A percentile compares a stretch with the other conserved stretches of the same genome.
Evolutionary conservation across 2,329 filamentous ascomycete genomes (phyloP).

Genomic region (Nemania serpens): DNA sequence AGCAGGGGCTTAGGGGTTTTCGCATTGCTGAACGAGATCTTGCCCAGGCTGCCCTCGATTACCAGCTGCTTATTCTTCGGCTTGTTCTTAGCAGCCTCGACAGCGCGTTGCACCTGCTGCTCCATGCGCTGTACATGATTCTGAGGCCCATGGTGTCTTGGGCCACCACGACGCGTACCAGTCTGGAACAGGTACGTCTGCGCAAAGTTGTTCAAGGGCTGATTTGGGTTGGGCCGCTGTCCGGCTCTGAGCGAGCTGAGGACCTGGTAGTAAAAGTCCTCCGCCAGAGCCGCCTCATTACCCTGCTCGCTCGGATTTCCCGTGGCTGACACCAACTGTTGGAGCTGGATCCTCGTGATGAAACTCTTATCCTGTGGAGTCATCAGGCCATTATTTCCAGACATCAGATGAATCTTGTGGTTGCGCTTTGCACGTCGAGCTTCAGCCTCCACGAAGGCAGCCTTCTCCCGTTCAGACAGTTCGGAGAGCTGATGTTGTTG

Average conservation of each 20-base stretch:
- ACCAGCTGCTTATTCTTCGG: slow-evolving; percentile 98
- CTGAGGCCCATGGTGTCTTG: slow-evolving; percentile 80
- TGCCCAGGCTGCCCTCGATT: slow-evolving; percentile 93
- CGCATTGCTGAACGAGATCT: slow-evolving; percentile 98
- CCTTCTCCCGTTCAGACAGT: slow-evolving; percentile 82
- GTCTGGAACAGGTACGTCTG: slow-evolving; percentile 98
- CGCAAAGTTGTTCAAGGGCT: slow-evolving; percentile 93
- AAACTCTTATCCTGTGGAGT: slow-evolving; percentile 99
- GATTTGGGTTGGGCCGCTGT: slow-evolving; percentile 86
- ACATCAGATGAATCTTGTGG: slow-evolving; percentile 94
- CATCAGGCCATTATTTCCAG: slow-evolving; percentile 96
- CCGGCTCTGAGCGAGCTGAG: slow-evolving; percentile 92
- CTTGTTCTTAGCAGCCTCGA: slow-evolving; percentile 95
- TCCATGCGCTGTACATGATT: slow-evolving; percentile 99
- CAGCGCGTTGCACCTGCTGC: slow-evolving; percentile 95
- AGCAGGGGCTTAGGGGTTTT: slow-evolving; percentile 95
- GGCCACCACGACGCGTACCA: slow-evolving; percentile 76
- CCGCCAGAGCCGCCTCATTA: slow-evolving; percentile 78
- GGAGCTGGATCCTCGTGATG: slow-evolving; percentile 95
- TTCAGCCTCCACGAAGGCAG: slow-evolving; percentile 84
- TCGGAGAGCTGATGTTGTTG: slow-evolving; percentile 76
- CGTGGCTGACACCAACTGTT: slow-evolving; percentile 91
- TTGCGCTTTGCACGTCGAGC: slow-evolving; percentile 95
- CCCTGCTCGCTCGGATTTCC: slow-evolving; percentile 82
- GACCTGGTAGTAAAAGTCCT: slow-evolving; percentile 99